Evolutionary conservation across 2,329 filamentous ascomycete genomes (phyloP), one percentile per base, ranked within the genome.

Genomic region (Pestalotiopsis fici): DNA sequence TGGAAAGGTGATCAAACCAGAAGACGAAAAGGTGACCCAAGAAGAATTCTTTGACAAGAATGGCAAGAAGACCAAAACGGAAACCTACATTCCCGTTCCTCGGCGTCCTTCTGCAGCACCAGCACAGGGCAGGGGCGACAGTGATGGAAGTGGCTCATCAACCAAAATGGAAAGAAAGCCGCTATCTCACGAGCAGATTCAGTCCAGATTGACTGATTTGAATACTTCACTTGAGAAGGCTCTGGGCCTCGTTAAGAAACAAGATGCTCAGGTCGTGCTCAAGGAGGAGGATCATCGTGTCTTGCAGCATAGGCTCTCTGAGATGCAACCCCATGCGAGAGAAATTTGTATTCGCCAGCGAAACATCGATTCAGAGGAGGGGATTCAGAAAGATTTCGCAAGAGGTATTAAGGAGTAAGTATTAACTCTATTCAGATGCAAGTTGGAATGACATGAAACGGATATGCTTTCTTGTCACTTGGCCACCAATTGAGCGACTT

Each of bases 311-410:
- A 70, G 27, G 66, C 64, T 21, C 23, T 74, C 13, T n/a, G 66
- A 66, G 35, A 68, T 66, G 37, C 70, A 85, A 79, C 69, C 69
- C 70, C 4, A 72, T 81, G 71, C 66, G 1, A 69, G 68, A 27
- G 74, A 76, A 4, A 68, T 77, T 4, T 84, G 88, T 68, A 88
- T 91, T 66, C 77, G 79, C 15, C 83, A 82, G 3, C 81, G 89
- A 25, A 91, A 91, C 64, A 73, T 83, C 0, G 88, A 87, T 67
- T 86, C 87, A 0, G 85, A 83, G 65, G 72, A 72, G 0, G 83
- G 82, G 0, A 90, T 91, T 43, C 84, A 85, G 71, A 74, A 81
- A 13, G 87, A 91, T 65, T 91, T 90, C 73, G 87, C 87, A 1
- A 78, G 82, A 60, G 88, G 88, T 0, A 86, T 91, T 64, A 35